Percentiles rank a stretch among this genome's conserved stretches.
Conservation (phyloP, 2,329 filamentous ascomycete species). For the Fusarium papillatum region DNA sequence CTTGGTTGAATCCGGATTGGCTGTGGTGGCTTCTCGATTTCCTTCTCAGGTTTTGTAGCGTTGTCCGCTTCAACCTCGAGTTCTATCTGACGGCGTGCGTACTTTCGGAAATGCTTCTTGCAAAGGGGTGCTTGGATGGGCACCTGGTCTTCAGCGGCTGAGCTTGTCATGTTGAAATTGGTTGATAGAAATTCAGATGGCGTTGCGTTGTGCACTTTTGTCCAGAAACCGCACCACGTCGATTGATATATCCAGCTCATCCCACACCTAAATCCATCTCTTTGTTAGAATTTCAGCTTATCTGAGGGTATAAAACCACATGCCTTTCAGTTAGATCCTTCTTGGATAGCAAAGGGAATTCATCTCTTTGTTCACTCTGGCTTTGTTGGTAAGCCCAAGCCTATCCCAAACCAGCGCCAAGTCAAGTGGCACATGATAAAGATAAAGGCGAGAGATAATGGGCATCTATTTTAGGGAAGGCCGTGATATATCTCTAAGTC, state of each 20-base stretch:
- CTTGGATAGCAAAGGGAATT: neutral
- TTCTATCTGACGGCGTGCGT: neutral
- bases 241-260: neutral
- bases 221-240: neutral
- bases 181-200: neutral
- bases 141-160: neutral
- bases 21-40: neutral
- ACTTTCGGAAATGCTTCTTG: slow-evolving; percentile 11
- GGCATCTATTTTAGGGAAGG: neutral
- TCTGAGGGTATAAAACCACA: neutral
- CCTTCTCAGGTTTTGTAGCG: neutral
- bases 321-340: neutral
- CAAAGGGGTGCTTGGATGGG: slow-evolving; percentile 11
- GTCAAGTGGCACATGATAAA: neutral
- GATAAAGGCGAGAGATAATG: neutral
- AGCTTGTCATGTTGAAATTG: neutral
- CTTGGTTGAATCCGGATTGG: slow-evolving; percentile 19
- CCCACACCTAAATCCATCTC: neutral
- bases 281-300: neutral
- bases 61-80: neutral
- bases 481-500: too few species aligned
- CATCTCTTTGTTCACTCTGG: neutral
- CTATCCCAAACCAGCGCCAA: neutral
- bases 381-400: neutral
- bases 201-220: neutral